Evolutionary conservation across 2,329 filamentous ascomycete genomes (phyloP).

Genomic region (Nemania diffusa): DNA sequence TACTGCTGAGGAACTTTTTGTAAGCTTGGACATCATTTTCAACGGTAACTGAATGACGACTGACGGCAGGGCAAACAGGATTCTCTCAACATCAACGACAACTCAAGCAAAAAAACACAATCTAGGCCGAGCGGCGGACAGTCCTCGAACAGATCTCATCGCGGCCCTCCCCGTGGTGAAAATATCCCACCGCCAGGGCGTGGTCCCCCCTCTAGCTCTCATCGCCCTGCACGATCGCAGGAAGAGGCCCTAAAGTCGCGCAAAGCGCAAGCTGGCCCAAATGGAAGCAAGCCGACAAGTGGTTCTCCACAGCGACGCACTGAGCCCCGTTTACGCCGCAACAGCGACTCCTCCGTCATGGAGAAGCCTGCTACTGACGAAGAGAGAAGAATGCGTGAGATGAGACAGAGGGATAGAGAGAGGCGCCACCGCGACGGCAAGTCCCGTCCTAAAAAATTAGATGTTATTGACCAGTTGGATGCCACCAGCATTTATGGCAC

Average conservation of each 20-base stretch:
- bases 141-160: constrained; percentile 53
- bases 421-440: constrained; percentile 64
- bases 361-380: constrained; percentile 71
- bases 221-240: constrained; percentile 73
- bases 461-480: constrained; percentile 96
- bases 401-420: constrained; percentile 63
- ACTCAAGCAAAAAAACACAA: constrained; percentile 49
- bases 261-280: constrained; percentile 50
- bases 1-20: constrained; percentile 78
- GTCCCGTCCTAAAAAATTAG: constrained; percentile 66
- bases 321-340: constrained; percentile 71
- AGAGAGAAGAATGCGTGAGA: constrained; percentile 62
- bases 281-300: constrained; percentile 50
- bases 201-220: constrained; percentile 58
- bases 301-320: constrained; percentile 54
- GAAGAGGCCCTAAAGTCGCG: constrained; percentile 70
- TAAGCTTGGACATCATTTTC: constrained; percentile 60
- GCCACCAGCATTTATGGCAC: constrained; percentile 95
- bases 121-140: constrained; percentile 46
- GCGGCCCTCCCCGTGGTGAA: constrained; percentile 57
- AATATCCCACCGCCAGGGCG: constrained; percentile 60
- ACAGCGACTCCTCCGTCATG: constrained; percentile 81
- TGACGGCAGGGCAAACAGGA: constrained; percentile 64
- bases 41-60: constrained; percentile 40
- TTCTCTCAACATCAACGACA: constrained; percentile 57